A percentile compares a stretch with the other conserved stretches of the same genome.
phyloP scores from a whole-genome alignment of 805 yeast genomes.

The Kazachstania psychrophila region DNA sequence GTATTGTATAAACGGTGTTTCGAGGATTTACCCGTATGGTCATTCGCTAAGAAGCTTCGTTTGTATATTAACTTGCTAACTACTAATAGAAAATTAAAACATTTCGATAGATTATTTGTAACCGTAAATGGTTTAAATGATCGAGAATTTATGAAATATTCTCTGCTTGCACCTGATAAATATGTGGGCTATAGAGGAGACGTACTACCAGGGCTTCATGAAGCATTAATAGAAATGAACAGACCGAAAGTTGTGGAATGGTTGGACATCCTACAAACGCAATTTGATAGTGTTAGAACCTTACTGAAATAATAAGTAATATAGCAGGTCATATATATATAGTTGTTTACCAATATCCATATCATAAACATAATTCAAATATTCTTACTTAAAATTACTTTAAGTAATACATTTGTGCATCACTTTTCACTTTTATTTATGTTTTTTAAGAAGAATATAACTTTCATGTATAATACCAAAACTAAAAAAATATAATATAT shows the following conservation, averaged over 20 bases:
- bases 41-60: conserved; percentile 46
- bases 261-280: conserved; percentile 36
- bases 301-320: conserved; percentile 17
- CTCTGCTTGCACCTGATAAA: conserved; percentile 52
- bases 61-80: conserved; percentile 49
- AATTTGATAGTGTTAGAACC: conserved; percentile 19
- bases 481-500: too few species aligned
- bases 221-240: conserved; percentile 42
- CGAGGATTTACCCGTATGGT: conserved; percentile 75
- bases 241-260: conserved; percentile 36
- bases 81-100: conserved; percentile 43
- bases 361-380: too few species aligned
- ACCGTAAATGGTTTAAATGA: conserved; percentile 37
- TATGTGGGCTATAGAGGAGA: conserved; percentile 42
- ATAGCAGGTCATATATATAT: too few species aligned
- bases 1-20: conserved; percentile 43
- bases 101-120: conserved; percentile 48
- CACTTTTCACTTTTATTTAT: too few species aligned
- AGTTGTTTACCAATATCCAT: too few species aligned
- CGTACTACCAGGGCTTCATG: conserved; percentile 51
- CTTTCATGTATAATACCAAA: too few species aligned
- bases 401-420: too few species aligned
- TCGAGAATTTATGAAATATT: conserved; percentile 55
- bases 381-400: too few species aligned
- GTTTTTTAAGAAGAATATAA: too few species aligned